Evolutionary conservation across 495 filamentous ascomycete genomes (phyloP), one percentile per base, ranked within the genome.

Genomic region (Hypoxylon intermedium): DNA sequence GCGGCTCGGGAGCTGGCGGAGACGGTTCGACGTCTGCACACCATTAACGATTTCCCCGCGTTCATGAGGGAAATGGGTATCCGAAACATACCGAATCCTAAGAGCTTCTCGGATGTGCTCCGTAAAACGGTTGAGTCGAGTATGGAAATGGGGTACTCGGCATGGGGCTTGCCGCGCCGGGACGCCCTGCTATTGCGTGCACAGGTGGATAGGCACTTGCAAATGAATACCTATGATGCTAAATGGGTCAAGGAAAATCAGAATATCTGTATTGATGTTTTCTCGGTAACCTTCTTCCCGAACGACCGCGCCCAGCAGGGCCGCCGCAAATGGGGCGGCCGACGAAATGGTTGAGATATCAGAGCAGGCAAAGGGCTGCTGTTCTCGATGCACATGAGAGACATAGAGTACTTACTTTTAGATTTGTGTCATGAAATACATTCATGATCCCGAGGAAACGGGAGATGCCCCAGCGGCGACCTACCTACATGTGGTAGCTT

Each of bases 11-110:
- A n/a, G n/a, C n/a, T n/a, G n/a, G n/a, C 80, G 0, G 51, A 69
- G 12, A 61, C 72, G 3, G 77, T 82, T 60, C 74, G 77, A 21
- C 62, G 72, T 1, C 75, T 82, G 19, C 77, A 78, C 42, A 50
- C 60, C 3, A 73, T 82, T 34, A 52, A 74, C 23, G 60, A 67
- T 30, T 82, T 82, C 57, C 72, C 75, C 0, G 61, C 60, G 0
- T 81, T 83, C 53, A 67, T 82, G 2, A 44, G 13, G 5, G 70
- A 63, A 16, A 80, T 81, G 79, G 77, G 75, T 19, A 48, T 82
- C n/a, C 38, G 30, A 0, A 31, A 57, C 0, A 19, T 68, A 0
- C 73, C 74, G 0, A 59, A 56, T 0, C 59, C 66, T 5, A 20
- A 24, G 16, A 58, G 31, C 33, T 78, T 82, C 58, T 76, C 72